Evolutionary conservation across 2,329 filamentous ascomycete genomes (phyloP).

Genomic region (Neonectria punicea): DNA sequence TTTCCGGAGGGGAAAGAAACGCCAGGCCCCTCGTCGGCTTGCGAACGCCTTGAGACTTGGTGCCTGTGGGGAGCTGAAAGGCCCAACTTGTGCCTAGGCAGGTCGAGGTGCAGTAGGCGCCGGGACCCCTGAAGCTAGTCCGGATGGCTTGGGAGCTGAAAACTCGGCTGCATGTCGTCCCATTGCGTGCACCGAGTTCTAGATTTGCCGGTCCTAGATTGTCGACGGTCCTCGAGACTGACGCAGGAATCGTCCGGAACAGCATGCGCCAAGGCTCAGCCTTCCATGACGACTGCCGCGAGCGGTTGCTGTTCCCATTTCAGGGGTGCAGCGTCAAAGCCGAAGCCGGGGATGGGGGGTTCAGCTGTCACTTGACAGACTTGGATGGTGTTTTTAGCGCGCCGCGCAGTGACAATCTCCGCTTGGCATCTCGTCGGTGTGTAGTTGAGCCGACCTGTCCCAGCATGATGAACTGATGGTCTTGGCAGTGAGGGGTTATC

Average conservation of each 20-base stretch:
- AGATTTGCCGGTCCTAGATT: neutral
- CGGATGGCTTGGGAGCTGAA: conserved; percentile 35
- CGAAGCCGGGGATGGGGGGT: neutral
- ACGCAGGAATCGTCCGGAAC: conserved; percentile 1
- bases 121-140: conserved; percentile 41
- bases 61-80: conserved; percentile 25
- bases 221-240: neutral
- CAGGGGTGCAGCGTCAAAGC: neutral
- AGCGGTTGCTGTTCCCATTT: neutral
- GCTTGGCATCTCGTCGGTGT: conserved; percentile 1
- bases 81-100: conserved; percentile 27
- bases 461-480: neutral
- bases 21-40: conserved; percentile 15
- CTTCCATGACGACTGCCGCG: neutral
- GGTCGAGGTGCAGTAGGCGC: conserved; percentile 31
- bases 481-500: neutral
- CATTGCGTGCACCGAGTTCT: neutral
- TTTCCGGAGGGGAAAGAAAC: conserved; percentile 18
- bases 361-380: neutral
- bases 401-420: conserved; percentile 10
- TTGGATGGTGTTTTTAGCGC: conserved; percentile 18
- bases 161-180: conserved; percentile 24
- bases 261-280: neutral
- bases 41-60: conserved; percentile 21
- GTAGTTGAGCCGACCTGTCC: conserved; percentile 18